phyloP scores from a whole-genome alignment of 2,329 filamentous ascomycete species.

The Aspergillus sp. region DNA sequence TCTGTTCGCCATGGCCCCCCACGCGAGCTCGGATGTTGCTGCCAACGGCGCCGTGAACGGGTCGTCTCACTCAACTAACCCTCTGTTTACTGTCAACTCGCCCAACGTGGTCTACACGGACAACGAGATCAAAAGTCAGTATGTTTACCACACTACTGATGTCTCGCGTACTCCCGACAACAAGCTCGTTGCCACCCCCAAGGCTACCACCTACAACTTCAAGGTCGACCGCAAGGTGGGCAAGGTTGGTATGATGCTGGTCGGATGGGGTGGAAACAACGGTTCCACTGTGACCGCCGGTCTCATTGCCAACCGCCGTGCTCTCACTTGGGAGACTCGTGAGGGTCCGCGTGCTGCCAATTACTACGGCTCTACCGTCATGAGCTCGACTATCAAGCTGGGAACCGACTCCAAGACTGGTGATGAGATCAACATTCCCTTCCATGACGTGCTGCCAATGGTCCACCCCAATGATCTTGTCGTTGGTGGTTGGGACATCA shows the following conservation, averaged over 20 bases:
- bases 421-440: conserved; percentile 91
- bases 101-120: conserved; percentile 91
- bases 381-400: conserved; percentile 96
- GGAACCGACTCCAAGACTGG: conserved; percentile 78
- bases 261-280: conserved; percentile 98
- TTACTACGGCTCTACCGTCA: conserved; percentile 97
- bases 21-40: conserved; percentile 63
- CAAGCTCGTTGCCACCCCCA: conserved; percentile 76
- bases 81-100: conserved; percentile 80
- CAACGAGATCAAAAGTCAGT: conserved; percentile 83
- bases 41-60: conserved; percentile 53
- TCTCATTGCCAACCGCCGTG: conserved; percentile 89
- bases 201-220: conserved; percentile 92
- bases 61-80: conserved; percentile 37
- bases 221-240: conserved; percentile 91
- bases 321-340: conserved; percentile 86
- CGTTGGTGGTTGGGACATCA: conserved; percentile 97
- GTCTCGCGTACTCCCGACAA: conserved; percentile 68
- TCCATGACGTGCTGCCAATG: conserved; percentile 92
- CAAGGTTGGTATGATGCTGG: conserved; percentile 94
- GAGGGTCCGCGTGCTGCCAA: conserved; percentile 82
- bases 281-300: conserved; percentile 95
- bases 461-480: conserved; percentile 94
- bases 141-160: conserved; percentile 91
- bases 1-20: conserved; percentile 75